phyloP scores from a whole-genome alignment of 2,329 filamentous ascomycete genomes.

The Clonostachys rhizophaga region DNA sequence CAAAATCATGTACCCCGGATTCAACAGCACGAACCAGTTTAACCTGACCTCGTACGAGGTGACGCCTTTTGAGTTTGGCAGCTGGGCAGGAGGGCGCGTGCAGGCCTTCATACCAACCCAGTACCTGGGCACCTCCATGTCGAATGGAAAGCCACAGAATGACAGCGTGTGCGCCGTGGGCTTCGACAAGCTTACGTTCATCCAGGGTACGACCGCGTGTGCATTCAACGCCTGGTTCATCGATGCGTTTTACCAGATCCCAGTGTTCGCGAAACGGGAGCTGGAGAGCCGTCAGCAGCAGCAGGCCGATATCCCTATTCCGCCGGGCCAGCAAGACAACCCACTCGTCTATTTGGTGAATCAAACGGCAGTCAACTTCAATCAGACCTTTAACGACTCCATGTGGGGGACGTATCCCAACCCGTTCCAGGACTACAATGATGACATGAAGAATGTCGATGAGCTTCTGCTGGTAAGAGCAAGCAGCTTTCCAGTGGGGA shows the following conservation, averaged over 20 bases:
- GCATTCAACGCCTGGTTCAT: constrained; percentile 18
- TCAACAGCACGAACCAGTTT: constrained; percentile 15
- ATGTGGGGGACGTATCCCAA: constrained; percentile 22
- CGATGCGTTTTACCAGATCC: constrained; percentile 14
- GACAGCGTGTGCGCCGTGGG: constrained; percentile 17
- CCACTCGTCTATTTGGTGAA: constrained; percentile 13
- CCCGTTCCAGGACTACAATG: constrained; percentile 18
- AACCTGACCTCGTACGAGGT: constrained; percentile 23
- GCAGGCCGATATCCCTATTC: constrained; percentile 9
- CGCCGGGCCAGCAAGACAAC: constrained; percentile 8
- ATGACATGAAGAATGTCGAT: constrained; percentile 12
- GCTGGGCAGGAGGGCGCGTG: constrained; percentile 18
- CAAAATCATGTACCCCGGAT: constrained; percentile 16
- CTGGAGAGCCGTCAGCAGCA: background rate
- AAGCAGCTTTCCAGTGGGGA: background rate
- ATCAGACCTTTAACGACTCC: constrained; percentile 18
- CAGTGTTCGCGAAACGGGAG: constrained; percentile 13
- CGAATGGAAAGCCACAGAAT: constrained; percentile 13
- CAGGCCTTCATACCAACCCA: constrained; percentile 18
- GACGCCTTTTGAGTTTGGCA: constrained; percentile 22
- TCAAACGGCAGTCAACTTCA: constrained; percentile 13
- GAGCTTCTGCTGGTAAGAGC: constrained; percentile 15
- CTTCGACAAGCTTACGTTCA: constrained; percentile 20
- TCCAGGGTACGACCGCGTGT: constrained; percentile 19
- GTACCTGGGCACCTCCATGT: constrained; percentile 19